Evolutionary conservation across 805 yeast species (phyloP).

Genomic region (Ogataea kodamae): DNA sequence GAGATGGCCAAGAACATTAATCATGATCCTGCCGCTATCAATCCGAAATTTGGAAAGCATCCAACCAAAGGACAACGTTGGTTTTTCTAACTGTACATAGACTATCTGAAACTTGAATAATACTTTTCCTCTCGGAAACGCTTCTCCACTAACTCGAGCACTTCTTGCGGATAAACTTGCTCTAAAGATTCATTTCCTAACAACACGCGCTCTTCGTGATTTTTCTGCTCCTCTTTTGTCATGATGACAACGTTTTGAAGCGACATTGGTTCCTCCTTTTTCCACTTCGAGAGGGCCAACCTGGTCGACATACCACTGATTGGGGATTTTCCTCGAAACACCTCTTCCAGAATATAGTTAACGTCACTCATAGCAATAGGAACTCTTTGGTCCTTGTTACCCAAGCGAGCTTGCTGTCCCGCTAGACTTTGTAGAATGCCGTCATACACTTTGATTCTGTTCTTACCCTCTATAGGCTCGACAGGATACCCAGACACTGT

Average conservation of each 20-base stretch:
- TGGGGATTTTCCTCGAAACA: slow-evolving; percentile 89
- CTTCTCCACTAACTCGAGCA: slow-evolving; percentile 50
- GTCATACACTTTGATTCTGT: slow-evolving; percentile 81
- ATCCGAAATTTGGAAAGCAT: slow-evolving; percentile 50
- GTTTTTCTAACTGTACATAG: slow-evolving; percentile 43
- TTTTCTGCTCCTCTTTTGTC: slow-evolving; percentile 82
- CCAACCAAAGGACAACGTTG: slow-evolving; percentile 52
- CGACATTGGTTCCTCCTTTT: slow-evolving; percentile 57
- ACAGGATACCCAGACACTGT: slow-evolving; percentile 82
- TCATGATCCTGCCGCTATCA: slow-evolving; percentile 38
- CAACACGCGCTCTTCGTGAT: slow-evolving; percentile 74
- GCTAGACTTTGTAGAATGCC: slow-evolving; percentile 77
- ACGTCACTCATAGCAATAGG: slow-evolving; percentile 72
- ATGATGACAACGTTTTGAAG: slow-evolving; percentile 79
- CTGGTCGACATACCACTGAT: slow-evolving; percentile 79
- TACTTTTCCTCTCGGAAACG: slow-evolving; percentile 74
- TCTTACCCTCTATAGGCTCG: slow-evolving; percentile 88
- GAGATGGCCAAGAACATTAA: slow-evolving; percentile 24
- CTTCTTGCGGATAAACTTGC: slow-evolving; percentile 62
- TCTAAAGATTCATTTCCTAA: slow-evolving; percentile 59
- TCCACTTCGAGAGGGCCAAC: slow-evolving; percentile 83
- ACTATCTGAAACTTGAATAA: slow-evolving; percentile 54
- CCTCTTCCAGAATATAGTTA: slow-evolving; percentile 83
- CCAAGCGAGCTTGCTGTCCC: slow-evolving; percentile 81
- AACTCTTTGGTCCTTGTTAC: slow-evolving; percentile 68